These are phyloP conservation scores for Trametes elegans DNA, from an alignment of 768 basidiomycete genomes.

Conservation along the genomic window DNA sequence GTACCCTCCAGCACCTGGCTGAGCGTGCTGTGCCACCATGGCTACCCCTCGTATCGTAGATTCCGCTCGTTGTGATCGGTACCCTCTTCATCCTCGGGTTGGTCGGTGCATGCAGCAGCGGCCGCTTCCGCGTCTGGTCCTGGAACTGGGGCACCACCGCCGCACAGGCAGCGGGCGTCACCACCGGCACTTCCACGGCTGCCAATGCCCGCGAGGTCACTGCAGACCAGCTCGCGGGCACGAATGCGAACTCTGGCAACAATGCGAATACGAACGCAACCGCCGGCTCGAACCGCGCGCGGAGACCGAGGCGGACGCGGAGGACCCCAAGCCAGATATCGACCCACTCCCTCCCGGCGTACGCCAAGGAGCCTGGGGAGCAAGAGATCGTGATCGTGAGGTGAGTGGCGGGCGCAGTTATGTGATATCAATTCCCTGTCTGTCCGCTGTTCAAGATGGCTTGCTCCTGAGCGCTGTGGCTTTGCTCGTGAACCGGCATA, in stretches of 20 bases:
- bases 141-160: slow-evolving; percentile 3
- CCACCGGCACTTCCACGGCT: slow-evolving; percentile 4
- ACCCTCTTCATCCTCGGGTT: slow-evolving; percentile 10
- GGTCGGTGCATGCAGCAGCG: slow-evolving; percentile 12
- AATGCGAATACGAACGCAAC: slow-evolving; percentile 5
- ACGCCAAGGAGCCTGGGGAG: slow-evolving; percentile 84
- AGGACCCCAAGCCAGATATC: slow-evolving; percentile 79
- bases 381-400: slow-evolving; percentile 70
- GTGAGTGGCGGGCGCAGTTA: slow-evolving; percentile 28
- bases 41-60: background rate
- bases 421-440: background rate
- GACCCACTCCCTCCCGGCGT: slow-evolving; percentile 71
- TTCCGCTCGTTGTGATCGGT: slow-evolving; percentile 18
- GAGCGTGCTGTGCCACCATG: background rate
- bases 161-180: slow-evolving; percentile 12
- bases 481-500: no score
- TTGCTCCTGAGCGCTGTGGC: no score
- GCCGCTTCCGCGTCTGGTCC: slow-evolving; percentile 6
- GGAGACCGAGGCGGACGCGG: slow-evolving; percentile 46
- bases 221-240: slow-evolving; percentile 56
- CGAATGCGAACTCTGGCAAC: slow-evolving; percentile 24
- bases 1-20: background rate
- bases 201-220: slow-evolving; percentile 40
- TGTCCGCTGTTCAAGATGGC: background rate
- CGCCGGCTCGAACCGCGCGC: slow-evolving; percentile 15